These are phyloP conservation scores for Hanseniaspora uvarum DNA, from an alignment of 1,139 yeast species.

Conservation along the genomic window DNA sequence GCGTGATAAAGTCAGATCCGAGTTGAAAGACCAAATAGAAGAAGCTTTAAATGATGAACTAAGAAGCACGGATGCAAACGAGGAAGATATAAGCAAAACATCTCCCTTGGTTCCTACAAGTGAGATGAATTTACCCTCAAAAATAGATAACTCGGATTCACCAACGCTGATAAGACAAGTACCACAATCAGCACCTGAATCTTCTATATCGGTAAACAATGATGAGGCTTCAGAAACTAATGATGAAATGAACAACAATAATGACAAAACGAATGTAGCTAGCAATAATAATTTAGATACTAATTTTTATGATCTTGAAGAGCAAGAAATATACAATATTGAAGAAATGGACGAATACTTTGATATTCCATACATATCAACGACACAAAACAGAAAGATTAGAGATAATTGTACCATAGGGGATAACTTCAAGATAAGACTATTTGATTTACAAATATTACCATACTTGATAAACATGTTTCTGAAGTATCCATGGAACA, in stretches of 20 bases:
- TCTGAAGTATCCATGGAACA: slow-evolving; percentile 94
- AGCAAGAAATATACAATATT: slow-evolving; percentile 17
- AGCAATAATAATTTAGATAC: slow-evolving; percentile 15
- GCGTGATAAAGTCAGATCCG: slow-evolving; percentile 59
- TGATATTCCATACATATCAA: slow-evolving; percentile 41
- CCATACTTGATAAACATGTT: slow-evolving; percentile 72
- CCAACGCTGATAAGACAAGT: neutral
- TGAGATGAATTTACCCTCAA: neutral
- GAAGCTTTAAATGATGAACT: slow-evolving; percentile 32
- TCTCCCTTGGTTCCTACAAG: neutral
- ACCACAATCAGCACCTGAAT: slow-evolving; percentile 7
- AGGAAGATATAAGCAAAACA: neutral
- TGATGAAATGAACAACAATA: neutral
- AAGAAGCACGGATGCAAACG: slow-evolving; percentile 17
- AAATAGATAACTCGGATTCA: neutral
- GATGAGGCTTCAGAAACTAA: neutral
- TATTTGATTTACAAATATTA: slow-evolving; percentile 72
- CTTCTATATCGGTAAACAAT: slow-evolving; percentile 3
- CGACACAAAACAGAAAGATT: slow-evolving; percentile 49
- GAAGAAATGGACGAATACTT: slow-evolving; percentile 36
- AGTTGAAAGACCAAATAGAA: slow-evolving; percentile 28
- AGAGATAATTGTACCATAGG: slow-evolving; percentile 76
- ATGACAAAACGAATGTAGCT: neutral
- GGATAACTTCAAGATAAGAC: slow-evolving; percentile 73
- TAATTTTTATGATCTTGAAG: slow-evolving; percentile 18